These are phyloP conservation scores for Hirschioporus abietinus DNA, from an alignment of 768 basidiomycete genomes.

Conservation along the genomic window DNA sequence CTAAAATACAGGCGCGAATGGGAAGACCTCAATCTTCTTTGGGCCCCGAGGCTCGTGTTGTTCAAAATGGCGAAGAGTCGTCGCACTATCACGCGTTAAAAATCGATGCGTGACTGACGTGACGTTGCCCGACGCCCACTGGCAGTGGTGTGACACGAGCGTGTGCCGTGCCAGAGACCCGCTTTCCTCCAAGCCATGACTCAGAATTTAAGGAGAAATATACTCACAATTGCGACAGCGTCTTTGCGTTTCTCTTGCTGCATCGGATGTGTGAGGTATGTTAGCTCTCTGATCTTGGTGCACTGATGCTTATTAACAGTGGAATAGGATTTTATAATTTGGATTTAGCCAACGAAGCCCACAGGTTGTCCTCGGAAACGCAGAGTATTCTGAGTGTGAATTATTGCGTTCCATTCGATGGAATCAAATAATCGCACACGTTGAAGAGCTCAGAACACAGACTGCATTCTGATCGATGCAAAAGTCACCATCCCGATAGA, in stretches of 20 bases:
- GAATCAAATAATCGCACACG: background rate
- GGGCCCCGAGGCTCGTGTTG: too few species aligned
- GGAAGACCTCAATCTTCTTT: too few species aligned
- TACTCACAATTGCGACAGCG: background rate
- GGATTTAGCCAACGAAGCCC: background rate
- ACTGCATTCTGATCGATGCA: background rate
- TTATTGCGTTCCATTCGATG: background rate
- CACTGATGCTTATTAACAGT: background rate
- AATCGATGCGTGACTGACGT: too few species aligned
- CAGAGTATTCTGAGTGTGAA: background rate
- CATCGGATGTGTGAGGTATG: background rate
- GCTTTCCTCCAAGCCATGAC: too few species aligned
- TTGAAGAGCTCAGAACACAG: background rate
- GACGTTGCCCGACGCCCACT: too few species aligned
- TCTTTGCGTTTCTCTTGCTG: background rate
- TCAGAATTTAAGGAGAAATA: background rate
- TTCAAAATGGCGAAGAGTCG: too few species aligned
- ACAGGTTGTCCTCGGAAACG: background rate
- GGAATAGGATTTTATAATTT: background rate
- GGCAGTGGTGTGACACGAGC: too few species aligned
- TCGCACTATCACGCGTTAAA: too few species aligned
- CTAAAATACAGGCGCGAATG: too few species aligned
- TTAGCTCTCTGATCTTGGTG: background rate
- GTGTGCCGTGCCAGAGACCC: too few species aligned
- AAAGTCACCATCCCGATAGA: background rate